phyloP scores from a whole-genome alignment of 495 filamentous ascomycete species.

The Trichoderma reesei region DNA sequence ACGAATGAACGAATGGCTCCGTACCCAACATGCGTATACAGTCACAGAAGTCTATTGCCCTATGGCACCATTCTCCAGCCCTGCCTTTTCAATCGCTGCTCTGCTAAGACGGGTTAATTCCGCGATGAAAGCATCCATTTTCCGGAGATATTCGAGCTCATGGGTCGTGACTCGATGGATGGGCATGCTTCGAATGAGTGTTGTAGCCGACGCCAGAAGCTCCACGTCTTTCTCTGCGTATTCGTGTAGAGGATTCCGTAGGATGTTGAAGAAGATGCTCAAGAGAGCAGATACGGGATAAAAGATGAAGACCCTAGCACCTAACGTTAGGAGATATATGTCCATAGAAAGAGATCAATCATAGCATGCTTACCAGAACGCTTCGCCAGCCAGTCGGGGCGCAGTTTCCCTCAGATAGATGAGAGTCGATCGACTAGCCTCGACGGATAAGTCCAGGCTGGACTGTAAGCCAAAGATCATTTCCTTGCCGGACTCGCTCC shows the following conservation, averaged over 20 bases:
- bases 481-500: conserved; percentile 25
- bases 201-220: conserved; percentile 29
- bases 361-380: conserved; percentile 33
- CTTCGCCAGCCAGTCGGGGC: conserved; percentile 31
- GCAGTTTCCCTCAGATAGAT: conserved; percentile 34
- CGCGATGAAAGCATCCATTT: conserved; percentile 38
- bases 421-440: conserved; percentile 43
- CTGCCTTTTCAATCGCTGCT: not conserved
- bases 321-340: not conserved
- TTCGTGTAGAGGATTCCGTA: conserved; percentile 36
- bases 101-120: conserved; percentile 31
- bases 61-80: not conserved
- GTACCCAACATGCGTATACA: too few species aligned
- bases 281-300: conserved; percentile 44
- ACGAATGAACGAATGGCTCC: too few species aligned
- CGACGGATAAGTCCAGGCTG: conserved; percentile 40
- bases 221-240: conserved; percentile 36
- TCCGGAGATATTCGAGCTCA: conserved; percentile 36
- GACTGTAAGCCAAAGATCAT: conserved; percentile 38
- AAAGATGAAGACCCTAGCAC: conserved; percentile 35
- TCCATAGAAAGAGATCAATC: not conserved
- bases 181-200: conserved; percentile 36
- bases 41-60: not conserved
- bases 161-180: conserved; percentile 26
- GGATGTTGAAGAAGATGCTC: conserved; percentile 41